A percentile compares a stretch with the other conserved stretches of the same genome.
These are phyloP conservation scores for Discostella stelligeroides DNA, from an alignment of 108 stramenopile genomes.

Conservation along the genomic window DNA sequence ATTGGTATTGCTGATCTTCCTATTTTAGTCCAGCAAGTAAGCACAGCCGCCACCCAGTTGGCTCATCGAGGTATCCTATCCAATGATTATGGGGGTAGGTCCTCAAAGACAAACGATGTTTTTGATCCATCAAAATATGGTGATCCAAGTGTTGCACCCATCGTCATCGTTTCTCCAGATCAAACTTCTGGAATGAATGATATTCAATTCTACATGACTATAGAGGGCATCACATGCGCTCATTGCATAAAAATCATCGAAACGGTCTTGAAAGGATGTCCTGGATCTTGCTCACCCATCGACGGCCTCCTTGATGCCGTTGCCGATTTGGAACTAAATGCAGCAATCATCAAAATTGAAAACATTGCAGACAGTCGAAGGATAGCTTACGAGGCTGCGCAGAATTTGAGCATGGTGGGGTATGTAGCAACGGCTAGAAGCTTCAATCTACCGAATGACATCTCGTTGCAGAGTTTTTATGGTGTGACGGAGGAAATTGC, in stretches of 20 bases:
- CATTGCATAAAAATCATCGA: conserved; percentile 92
- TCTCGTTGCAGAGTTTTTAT: conserved; percentile 26
- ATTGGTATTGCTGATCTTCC: conserved; percentile 74
- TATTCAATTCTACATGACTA: conserved; percentile 75
- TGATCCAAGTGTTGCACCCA: conserved; percentile 75
- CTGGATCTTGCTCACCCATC: conserved; percentile 84
- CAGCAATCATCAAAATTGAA: conserved; percentile 77
- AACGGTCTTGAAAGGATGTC: conserved; percentile 86
- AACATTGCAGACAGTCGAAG: conserved; percentile 58
- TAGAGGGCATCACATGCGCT: conserved; percentile 88
- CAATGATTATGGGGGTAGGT: neutral
- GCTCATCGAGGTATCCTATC: conserved; percentile 64
- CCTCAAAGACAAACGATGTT: neutral
- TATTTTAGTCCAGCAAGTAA: conserved; percentile 70
- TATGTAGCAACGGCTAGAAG: conserved; percentile 78
- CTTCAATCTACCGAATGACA: conserved; percentile 52
- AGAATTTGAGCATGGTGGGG: conserved; percentile 88
- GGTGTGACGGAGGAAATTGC: conserved; percentile 24
- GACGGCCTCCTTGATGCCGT: conserved; percentile 85
- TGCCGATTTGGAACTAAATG: conserved; percentile 66
- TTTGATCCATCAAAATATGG: conserved; percentile 60
- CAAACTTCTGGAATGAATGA: conserved; percentile 42
- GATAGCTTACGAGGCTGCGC: conserved; percentile 76
- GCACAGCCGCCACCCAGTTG: conserved; percentile 70
- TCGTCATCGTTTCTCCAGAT: conserved; percentile 64